Evolutionary conservation across 1,284 basidiomycete genomes (phyloP), one percentile per base, ranked within the genome.

Genomic region (Afroboletus lepidellus): DNA sequence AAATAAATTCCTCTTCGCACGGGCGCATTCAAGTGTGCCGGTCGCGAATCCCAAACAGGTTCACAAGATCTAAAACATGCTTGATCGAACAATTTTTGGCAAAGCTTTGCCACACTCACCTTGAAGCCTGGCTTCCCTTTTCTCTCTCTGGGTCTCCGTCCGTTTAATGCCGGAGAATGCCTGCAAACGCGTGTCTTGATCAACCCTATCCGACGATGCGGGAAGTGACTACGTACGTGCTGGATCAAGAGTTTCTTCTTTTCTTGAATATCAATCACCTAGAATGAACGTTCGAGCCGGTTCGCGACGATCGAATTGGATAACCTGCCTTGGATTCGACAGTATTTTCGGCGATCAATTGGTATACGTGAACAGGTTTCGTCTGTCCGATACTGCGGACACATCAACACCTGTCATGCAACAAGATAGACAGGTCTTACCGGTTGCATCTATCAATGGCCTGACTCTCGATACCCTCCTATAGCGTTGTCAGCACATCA

Each of bases 391-490:
- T 92, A 49, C 85, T 84, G 72, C 11, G 72, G 65, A 2, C 32
- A 38, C 39, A n/a, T 55, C 37, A 48, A 34, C 43, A 24, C 38
- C 34, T 53, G 41, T 42, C 33, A 46, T 11, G 16, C 18, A 41
- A 39, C 12, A 13, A 38, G 36, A 6, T 5, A 47, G 21, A 49
- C 41, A 47, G 12, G 16, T n/a, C 68, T 46, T 67, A 79, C 73
- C 83, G 73, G 60, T 87, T 86, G 50, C 82, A 85, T 60, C 92
- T 77, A 66, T 95, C 92, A 54, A 95, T 90, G 0, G 93, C 92
- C 65, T 95, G 90, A 54, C 82, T 84, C 70, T 95, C 93, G 41
- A 95, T 94, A 3, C 92, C 90, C 61, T 91, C 90, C 75, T 89
- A 58, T 51, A 37, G 16, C 34, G 20, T 41, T 12, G 33, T 69